Percentiles rank a stretch among this genome's conserved stretches.
phyloP scores from a whole-genome alignment of 805 yeast species.

The Suhomyces sp. region DNA sequence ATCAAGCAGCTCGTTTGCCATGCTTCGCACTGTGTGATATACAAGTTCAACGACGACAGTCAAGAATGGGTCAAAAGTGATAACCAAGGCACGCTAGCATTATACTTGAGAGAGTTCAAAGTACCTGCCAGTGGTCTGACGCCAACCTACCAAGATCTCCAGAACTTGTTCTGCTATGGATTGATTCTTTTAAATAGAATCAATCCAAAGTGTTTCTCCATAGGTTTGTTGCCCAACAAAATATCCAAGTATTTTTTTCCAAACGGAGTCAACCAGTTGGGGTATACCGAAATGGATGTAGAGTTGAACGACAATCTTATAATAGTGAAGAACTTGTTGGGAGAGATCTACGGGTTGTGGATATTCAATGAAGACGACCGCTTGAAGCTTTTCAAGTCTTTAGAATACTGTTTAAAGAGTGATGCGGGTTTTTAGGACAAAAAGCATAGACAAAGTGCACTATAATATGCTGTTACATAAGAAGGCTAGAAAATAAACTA shows the following conservation, averaged over 20 bases:
- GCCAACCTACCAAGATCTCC: constrained; percentile 30
- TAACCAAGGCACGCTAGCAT: constrained; percentile 65
- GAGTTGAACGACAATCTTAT: constrained; percentile 69
- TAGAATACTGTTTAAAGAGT: constrained; percentile 38
- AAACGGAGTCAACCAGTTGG: constrained; percentile 26
- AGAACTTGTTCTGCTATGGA: constrained; percentile 59
- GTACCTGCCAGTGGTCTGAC: constrained; percentile 18
- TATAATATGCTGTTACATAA: no score
- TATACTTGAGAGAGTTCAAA: constrained; percentile 53
- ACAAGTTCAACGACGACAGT: constrained; percentile 53
- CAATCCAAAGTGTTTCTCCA: constrained; percentile 66
- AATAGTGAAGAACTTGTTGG: constrained; percentile 63
- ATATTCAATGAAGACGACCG: constrained; percentile 68
- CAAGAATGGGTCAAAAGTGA: constrained; percentile 73
- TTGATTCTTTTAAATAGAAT: constrained; percentile 65
- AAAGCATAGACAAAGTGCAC: no score
- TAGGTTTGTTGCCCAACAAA: constrained; percentile 62
- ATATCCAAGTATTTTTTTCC: constrained; percentile 45
- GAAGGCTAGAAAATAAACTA: no score
- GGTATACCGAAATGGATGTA: constrained; percentile 52
- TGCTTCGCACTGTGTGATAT: constrained; percentile 70
- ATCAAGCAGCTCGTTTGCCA: constrained; percentile 65
- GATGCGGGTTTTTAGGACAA: constrained; percentile 14
- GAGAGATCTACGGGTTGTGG: constrained; percentile 78
- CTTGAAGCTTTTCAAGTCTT: constrained; percentile 50